A percentile compares a stretch with the other conserved stretches of the same genome.
Conservation (phyloP, 495 filamentous ascomycete species). For the Penicillium flavigenum region DNA sequence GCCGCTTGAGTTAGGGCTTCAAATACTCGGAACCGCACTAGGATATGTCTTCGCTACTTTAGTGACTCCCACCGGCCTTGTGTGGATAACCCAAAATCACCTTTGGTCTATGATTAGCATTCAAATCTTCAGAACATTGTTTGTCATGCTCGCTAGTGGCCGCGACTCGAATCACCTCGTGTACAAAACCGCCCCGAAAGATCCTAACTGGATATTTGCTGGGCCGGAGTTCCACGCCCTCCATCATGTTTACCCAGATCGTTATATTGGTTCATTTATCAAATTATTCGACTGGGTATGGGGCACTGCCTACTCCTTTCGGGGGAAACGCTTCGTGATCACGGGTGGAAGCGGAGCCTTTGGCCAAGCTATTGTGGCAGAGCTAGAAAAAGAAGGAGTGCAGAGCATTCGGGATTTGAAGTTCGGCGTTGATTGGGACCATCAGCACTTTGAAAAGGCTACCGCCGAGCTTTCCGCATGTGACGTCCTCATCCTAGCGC, state of each 20-base stretch:
- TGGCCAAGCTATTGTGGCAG: constrained; percentile 13
- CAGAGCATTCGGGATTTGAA: constrained; percentile 5
- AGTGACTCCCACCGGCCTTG: neutral
- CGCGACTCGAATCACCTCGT: constrained; percentile 22
- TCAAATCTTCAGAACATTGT: neutral
- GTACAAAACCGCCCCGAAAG: constrained; percentile 20
- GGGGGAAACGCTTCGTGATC: constrained; percentile 18
- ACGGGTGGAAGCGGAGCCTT: constrained; percentile 18
- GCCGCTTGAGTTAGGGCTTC: constrained; percentile 19
- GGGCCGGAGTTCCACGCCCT: constrained; percentile 26
- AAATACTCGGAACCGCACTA: constrained; percentile 10
- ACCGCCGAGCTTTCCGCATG: neutral
- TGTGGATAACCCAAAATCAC: neutral
- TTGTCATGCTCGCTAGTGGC: constrained; percentile 16
- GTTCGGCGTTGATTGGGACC: constrained; percentile 4
- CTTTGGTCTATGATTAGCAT: neutral
- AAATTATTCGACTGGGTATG: constrained; percentile 26
- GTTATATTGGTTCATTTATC: constrained; percentile 25
- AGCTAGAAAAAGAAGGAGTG: constrained; percentile 15
- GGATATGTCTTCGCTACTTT: constrained; percentile 4
- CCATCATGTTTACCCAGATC: constrained; percentile 25
- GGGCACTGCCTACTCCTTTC: constrained; percentile 23
- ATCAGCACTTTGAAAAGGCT: neutral
- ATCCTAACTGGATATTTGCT: constrained; percentile 18
- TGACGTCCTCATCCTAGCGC: neutral